Evolutionary conservation across 2,329 filamentous ascomycete species (phyloP), one percentile per base, ranked within the genome.

Genomic region (Ramichloridium luteum): DNA sequence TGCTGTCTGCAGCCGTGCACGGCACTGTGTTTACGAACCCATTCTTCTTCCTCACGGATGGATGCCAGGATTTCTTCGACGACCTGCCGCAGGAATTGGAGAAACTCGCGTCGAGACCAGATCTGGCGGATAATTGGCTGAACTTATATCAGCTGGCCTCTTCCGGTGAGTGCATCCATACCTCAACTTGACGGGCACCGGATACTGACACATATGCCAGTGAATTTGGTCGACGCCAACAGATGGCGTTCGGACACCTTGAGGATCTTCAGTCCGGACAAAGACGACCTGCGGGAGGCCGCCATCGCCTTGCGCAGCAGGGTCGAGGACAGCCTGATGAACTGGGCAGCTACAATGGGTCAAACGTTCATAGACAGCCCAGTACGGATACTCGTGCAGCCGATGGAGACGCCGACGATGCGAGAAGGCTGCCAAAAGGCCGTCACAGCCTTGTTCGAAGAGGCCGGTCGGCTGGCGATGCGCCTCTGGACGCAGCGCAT

Each of bases 231-330:
- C 8, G n/a, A 33, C 16, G 35, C 26, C 6, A 25, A 37, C 25
- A 13, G 29, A 3, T 37, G 35, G 35, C 30, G 35, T 17, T 37
- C 35, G 11, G 17, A 37, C 10, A 33, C 31, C 11, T 20, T 37
- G n/a, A 25, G 35, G 9, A 12, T 18, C 11, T 15, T 37, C 3
- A 27, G 18, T 14, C 31, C 31, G 12, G n/a, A 12, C 12, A 13
- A 14, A 14, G 25, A 25, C 13, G 14, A 13, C 11, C n/a, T n/a
- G n/a, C n/a, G n/a, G n/a, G n/a, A n/a, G n/a, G n/a, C n/a, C n/a
- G n/a, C n/a, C n/a, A n/a, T n/a, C n/a, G n/a, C n/a, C n/a, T n/a
- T n/a, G n/a, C n/a, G n/a, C n/a, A n/a, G n/a, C n/a, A n/a, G n/a
- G 25, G 20, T 13, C 14, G 14, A 28, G 25, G 4, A 6, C 25